Evolutionary conservation across 768 basidiomycete genomes (phyloP), one percentile per base, ranked within the genome.

Genomic region (Serendipita sp.): DNA sequence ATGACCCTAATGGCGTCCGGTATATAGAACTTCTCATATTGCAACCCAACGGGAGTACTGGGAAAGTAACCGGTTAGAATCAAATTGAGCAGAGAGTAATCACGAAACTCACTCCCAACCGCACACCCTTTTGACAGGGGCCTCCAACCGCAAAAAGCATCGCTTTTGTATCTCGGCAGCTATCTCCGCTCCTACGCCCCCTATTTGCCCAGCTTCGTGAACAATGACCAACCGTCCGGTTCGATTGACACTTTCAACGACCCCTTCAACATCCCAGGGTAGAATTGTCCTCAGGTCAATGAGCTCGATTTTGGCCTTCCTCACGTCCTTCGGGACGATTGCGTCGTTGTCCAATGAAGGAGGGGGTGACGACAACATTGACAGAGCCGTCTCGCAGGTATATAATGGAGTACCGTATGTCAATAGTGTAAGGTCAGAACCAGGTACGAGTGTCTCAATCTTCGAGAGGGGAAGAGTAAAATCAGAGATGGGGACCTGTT

Each of bases 371-470:
- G 73, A 74, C 34, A 96, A 78, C 69, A 93, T 77, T 68, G 84
- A 80, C 13, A 96, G 74, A 0, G 94, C 93, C 16, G 82, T 78
- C 77, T 92, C 88, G 72, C 91, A 91, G 68, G 89, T 85, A 74
- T 91, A 95, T 37, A 96, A 74, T 1, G 93, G 91, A 13, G 92
- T 93, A n/a, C 93, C 93, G 84, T 91, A 97, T 4, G 91, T 83
- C 18, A 96, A 76, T 31, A 96, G 74, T 0, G 94, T 97, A n/a
- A 96, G 76, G 71, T 96, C 93, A 8, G 81, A 78, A 3, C 93
- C 94, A 0, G 80, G 72, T 1, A 79, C 73, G 8, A 97, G 80
- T 5, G 80, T 80, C 70, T 97, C 93, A 3, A 91, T 90, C 66
- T 82, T 79, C 11, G 84, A 85, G 3, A 97, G 79, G 0, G 92